phyloP scores from a whole-genome alignment of 2,329 filamentous ascomycete species.

The Xylogone sp. region DNA sequence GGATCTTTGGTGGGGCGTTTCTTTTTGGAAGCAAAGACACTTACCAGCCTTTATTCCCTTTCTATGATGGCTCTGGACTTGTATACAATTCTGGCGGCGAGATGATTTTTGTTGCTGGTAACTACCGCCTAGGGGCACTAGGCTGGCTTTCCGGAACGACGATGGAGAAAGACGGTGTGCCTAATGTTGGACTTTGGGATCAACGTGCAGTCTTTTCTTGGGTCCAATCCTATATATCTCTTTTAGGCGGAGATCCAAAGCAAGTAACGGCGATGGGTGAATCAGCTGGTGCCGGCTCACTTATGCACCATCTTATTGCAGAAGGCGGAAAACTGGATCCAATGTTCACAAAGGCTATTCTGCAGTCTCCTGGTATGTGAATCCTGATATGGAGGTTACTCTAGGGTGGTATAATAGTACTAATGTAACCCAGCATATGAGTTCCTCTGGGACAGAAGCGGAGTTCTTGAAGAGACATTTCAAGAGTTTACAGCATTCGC shows the following conservation, averaged over 20 bases:
- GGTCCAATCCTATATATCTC: conserved; percentile 38
- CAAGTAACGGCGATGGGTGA: conserved; percentile 43
- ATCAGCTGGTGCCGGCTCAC: conserved; percentile 43
- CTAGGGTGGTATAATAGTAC: not conserved
- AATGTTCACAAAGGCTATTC: conserved; percentile 32
- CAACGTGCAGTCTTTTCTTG: conserved; percentile 41
- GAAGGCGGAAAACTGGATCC: conserved; percentile 37
- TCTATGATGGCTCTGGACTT: conserved; percentile 27
- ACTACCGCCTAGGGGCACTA: conserved; percentile 24
- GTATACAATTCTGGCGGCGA: conserved; percentile 30
- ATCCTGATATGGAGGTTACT: not conserved
- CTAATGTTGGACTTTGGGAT: conserved; percentile 41
- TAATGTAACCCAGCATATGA: conserved; percentile 3
- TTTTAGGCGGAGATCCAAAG: conserved; percentile 38
- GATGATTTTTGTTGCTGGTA: conserved; percentile 23
- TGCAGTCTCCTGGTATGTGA: conserved; percentile 19
- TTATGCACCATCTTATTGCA: conserved; percentile 44
- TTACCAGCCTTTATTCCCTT: conserved; percentile 30
- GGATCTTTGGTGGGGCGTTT: conserved; percentile 45
- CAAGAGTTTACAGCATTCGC: conserved; percentile 21
- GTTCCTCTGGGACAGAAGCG: conserved; percentile 1
- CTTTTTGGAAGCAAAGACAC: conserved; percentile 33
- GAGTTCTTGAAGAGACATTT: conserved; percentile 20
- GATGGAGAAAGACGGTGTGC: conserved; percentile 34
- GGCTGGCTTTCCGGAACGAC: conserved; percentile 33